These are phyloP conservation scores for Talinum fruticosum DNA, from an alignment of 148 eudicot genomes.

Conservation along the genomic window DNA sequence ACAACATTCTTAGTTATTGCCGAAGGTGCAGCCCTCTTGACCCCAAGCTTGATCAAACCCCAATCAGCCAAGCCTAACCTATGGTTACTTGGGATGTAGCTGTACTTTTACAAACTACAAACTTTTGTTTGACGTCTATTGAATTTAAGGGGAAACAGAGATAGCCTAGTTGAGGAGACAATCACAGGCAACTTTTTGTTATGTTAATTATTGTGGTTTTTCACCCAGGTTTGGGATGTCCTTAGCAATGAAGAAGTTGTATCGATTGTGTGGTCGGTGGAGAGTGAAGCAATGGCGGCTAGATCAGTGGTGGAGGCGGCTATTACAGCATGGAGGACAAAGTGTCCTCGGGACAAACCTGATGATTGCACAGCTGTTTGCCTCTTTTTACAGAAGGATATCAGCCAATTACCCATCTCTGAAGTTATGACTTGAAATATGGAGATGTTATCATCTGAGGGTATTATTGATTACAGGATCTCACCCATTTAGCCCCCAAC, in stretches of 20 bases:
- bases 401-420: background rate
- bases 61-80: too few species aligned
- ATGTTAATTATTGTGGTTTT: background rate
- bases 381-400: slow-evolving; percentile 22
- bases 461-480: background rate
- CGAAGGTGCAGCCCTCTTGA: too few species aligned
- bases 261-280: slow-evolving; percentile 21
- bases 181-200: background rate
- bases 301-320: slow-evolving; percentile 30
- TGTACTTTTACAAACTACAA: too few species aligned
- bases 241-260: slow-evolving; percentile 33
- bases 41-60: too few species aligned
- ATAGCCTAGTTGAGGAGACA: too few species aligned
- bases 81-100: too few species aligned
- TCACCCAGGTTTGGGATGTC: slow-evolving; percentile 32
- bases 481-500: too few species aligned
- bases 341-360: slow-evolving; percentile 8
- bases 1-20: background rate
- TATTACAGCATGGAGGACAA: slow-evolving; percentile 24
- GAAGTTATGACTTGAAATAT: background rate
- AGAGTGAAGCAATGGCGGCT: slow-evolving; percentile 26
- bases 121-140: too few species aligned
- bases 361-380: slow-evolving; percentile 39
- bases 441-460: too few species aligned
- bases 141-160: too few species aligned